Evolutionary conservation across 192 early-diverging fungal species (phyloP), one percentile per base, ranked within the genome.

Genomic region (Mortierella claussenii): DNA sequence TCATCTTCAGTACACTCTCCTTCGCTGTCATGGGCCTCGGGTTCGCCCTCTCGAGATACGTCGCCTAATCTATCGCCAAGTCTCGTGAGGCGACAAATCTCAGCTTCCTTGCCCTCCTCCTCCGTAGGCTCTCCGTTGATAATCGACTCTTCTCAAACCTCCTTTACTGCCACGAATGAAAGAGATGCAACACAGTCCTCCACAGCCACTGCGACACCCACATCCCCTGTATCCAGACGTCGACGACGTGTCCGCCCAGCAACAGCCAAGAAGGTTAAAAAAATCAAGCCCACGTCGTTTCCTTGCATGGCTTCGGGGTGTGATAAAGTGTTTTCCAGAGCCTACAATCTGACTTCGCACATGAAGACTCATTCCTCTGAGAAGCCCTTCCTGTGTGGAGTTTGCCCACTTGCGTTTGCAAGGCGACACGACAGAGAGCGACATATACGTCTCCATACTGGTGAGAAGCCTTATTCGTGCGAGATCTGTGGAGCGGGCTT

Each of bases 341-440:
- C 86, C 50, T 92, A 94, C 75, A 92, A 94, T 55, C 83, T 94
- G 24, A 89, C 87, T 28, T 92, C 91, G 6, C 92, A 94, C 71
- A 83, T 89, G 48, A 82, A 89, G 44, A 92, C 91, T 2, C 92
- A 94, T 67, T 89, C 90, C 13, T 69, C 84, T 1, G 92, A 94
- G 56, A 81, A 89, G n/a, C 92, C 92, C 21, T 92, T 88, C 67
- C 68, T 79, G 53, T 95, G 92, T 55, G 75, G 70, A 8, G 76
- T 82, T 31, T 98, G 96, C 75, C 76, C 85, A 1, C 80, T 87
- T 31, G 80, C 86, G 4, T 98, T 98, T 84, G 90, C 94, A 9
- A 85, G 96, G 21, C 91, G 94, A 57, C 95, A 98, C 74, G 96
- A 98, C 71, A 82, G 95, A 21, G 96, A 95, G 75, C 89, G 96